Evolutionary conservation across 1,139 yeast genomes (phyloP).

Genomic region (Hemisphaericaspora lyxosophila): DNA sequence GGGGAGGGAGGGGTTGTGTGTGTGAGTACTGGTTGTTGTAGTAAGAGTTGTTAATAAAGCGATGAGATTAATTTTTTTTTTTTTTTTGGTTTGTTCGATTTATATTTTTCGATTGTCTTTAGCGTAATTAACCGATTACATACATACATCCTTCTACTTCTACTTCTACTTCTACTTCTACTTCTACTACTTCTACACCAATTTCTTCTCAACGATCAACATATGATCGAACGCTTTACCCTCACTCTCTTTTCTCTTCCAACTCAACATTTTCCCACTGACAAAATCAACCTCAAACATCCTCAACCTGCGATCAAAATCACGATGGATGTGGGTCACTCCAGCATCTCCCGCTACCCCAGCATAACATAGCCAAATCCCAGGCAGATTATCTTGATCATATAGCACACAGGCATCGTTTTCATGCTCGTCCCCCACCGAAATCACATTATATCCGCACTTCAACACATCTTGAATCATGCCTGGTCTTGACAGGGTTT

Average conservation of each 20-base stretch:
- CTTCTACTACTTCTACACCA: no score
- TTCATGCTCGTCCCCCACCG: slow-evolving; percentile 57
- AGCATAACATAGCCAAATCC: slow-evolving; percentile 43
- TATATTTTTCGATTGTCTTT: no score
- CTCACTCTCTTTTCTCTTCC: slow-evolving; percentile 38
- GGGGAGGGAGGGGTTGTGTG: no score
- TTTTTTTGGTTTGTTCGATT: no score
- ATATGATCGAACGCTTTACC: slow-evolving; percentile 36
- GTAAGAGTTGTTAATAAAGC: no score
- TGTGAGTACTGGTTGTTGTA: no score
- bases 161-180: no score
- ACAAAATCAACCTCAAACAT: slow-evolving; percentile 36
- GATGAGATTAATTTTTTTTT: no score
- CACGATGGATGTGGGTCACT: slow-evolving; percentile 22
- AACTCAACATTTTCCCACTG: slow-evolving; percentile 29
- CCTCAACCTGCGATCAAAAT: slow-evolving; percentile 34
- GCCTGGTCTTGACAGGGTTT: slow-evolving; percentile 34
- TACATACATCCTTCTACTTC: no score
- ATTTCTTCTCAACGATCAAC: no score
- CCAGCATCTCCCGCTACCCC: slow-evolving; percentile 43
- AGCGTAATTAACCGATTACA: no score
- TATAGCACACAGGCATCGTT: slow-evolving; percentile 50
- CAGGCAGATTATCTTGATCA: slow-evolving; percentile 2
- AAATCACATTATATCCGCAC: slow-evolving; percentile 43
- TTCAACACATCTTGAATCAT: slow-evolving; percentile 37